Percentiles rank a stretch among this genome's conserved stretches.
Conservation (phyloP, 768 basidiomycete genomes). For the Auriscalpium microsporum region DNA sequence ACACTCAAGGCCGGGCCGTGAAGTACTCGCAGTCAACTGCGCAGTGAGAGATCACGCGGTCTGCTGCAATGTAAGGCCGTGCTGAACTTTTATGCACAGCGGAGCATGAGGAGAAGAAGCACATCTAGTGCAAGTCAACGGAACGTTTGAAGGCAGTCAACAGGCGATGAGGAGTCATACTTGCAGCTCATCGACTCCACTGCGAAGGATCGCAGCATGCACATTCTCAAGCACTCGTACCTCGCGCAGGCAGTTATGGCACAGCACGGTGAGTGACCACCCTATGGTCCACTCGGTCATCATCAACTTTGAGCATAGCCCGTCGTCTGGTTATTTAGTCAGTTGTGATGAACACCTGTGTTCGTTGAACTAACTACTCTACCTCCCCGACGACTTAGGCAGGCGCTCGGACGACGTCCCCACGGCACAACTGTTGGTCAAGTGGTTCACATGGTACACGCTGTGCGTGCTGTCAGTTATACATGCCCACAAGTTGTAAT, state of each 20-base stretch:
- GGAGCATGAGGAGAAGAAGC: constrained; percentile 97
- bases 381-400: too few species aligned
- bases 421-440: too few species aligned
- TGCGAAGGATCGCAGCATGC: constrained; percentile 97
- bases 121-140: constrained; percentile 91
- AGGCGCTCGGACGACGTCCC: too few species aligned
- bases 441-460: too few species aligned
- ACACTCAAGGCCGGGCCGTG: constrained; percentile 72
- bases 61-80: constrained; percentile 71
- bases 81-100: constrained; percentile 78
- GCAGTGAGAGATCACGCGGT: constrained; percentile 47
- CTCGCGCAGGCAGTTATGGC: constrained; percentile 89
- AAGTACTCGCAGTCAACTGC: constrained; percentile 57
- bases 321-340: too few species aligned
- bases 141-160: constrained; percentile 97
- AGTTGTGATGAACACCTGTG: too few species aligned
- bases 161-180: constrained; percentile 99
- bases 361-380: too few species aligned
- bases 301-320: constrained; percentile 51
- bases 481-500: too few species aligned
- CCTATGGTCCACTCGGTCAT: constrained; percentile 28
- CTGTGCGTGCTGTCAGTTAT: too few species aligned
- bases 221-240: constrained; percentile 82
- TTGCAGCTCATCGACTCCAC: constrained; percentile 98
- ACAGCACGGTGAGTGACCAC: constrained; percentile 79